A percentile compares a stretch with the other conserved stretches of the same genome.
These are phyloP conservation scores for Suhomyces pyralidae DNA, from an alignment of 805 yeast species.

Conservation along the genomic window DNA sequence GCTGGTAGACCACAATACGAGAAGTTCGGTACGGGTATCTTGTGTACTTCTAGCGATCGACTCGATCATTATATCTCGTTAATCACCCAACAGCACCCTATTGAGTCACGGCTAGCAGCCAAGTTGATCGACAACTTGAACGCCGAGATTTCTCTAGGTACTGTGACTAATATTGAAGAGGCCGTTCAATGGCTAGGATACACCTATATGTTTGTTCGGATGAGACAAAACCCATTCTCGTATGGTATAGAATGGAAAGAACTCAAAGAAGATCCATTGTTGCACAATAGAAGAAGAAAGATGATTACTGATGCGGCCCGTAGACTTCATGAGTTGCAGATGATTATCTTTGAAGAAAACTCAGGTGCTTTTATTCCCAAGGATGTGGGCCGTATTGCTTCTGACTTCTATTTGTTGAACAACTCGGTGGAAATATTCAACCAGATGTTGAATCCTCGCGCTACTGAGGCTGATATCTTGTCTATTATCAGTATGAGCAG, in stretches of 20 bases:
- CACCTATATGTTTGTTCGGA: conserved; percentile 88
- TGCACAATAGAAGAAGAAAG: conserved; percentile 68
- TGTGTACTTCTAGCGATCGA: conserved; percentile 78
- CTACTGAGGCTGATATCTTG: conserved; percentile 88
- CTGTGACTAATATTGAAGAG: conserved; percentile 90
- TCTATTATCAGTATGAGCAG: conserved; percentile 88
- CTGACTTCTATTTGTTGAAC: conserved; percentile 85
- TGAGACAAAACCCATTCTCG: conserved; percentile 90
- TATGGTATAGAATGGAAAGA: conserved; percentile 92
- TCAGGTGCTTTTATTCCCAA: conserved; percentile 78
- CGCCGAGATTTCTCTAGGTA: conserved; percentile 94
- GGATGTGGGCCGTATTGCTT: conserved; percentile 90
- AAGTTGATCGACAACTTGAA: conserved; percentile 88
- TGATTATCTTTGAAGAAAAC: conserved; percentile 88
- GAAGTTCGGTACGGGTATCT: conserved; percentile 84
- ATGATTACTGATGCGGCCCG: conserved; percentile 81
- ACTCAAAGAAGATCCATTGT: conserved; percentile 74
- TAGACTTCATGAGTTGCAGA: conserved; percentile 79
- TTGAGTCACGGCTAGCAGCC: conserved; percentile 76
- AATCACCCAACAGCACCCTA: conserved; percentile 92
- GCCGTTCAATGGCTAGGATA: conserved; percentile 98
- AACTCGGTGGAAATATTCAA: conserved; percentile 88
- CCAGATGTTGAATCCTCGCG: conserved; percentile 74
- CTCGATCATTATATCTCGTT: conserved; percentile 86
- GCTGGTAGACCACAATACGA: conserved; percentile 99